Conservation (phyloP, 2,329 filamentous ascomycete species). For the Gnomoniopsis smithogilvyi region DNA sequence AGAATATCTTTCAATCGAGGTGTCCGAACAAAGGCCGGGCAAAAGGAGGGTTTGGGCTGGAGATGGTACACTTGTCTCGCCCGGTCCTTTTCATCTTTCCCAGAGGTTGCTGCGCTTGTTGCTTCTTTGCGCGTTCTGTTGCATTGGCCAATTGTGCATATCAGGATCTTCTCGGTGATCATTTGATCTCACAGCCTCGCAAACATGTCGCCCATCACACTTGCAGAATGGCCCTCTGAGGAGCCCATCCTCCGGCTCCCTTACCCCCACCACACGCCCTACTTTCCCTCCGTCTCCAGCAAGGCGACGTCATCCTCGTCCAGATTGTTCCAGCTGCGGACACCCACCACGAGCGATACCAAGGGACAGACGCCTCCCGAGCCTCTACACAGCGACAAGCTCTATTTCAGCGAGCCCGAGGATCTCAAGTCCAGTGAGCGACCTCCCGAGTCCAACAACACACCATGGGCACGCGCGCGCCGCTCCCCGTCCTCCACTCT, state of each 20-base stretch:
- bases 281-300: slow-evolving; percentile 21
- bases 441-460: slow-evolving; percentile 49
- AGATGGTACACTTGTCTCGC: neutral
- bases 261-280: slow-evolving; percentile 28
- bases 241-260: slow-evolving; percentile 28
- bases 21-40: too few species aligned
- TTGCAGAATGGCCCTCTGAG: slow-evolving; percentile 23
- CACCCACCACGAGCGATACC: slow-evolving; percentile 1
- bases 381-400: slow-evolving; percentile 25
- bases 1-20: neutral
- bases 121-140: too few species aligned
- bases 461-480: slow-evolving; percentile 53
- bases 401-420: slow-evolving; percentile 30
- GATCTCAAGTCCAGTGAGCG: slow-evolving; percentile 29
- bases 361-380: slow-evolving; percentile 15
- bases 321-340: slow-evolving; percentile 9
- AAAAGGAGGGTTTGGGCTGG: too few species aligned
- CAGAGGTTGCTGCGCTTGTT: too few species aligned
- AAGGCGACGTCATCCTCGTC: slow-evolving; percentile 16
- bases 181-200: neutral
- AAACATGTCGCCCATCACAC: slow-evolving; percentile 19
- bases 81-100: neutral
- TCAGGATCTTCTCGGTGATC: too few species aligned
- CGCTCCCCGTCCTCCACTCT: slow-evolving; percentile 46
- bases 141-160: too few species aligned